Evolutionary conservation across 345 rosid species (phyloP), one percentile per base, ranked within the genome.

Genomic region (Tarenaya hassleriana): DNA sequence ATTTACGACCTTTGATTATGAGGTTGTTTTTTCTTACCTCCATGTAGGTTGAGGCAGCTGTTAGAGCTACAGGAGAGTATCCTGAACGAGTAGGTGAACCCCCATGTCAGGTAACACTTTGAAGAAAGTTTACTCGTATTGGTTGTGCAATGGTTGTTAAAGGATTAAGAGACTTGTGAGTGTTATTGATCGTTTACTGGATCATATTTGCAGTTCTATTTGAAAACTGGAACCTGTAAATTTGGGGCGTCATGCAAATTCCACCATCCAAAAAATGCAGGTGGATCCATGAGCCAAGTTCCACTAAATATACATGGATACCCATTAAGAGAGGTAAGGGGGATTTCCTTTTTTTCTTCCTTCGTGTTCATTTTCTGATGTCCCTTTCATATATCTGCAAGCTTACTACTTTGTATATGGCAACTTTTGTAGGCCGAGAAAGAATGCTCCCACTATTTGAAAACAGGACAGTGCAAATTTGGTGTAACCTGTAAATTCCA

Each of bases 211-310:
- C 84, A 90, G 95, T 83, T 79, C 68, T 90, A 78, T 63, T 66
- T 90, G 71, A 75, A 84, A 63, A 81, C 97, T 3, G 94, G 95
- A 66, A 75, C 81, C 29, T 90, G 95, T 67, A 90, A 83, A 77
- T 90, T 86, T 71, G 95, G 95, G 66, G 95, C 94, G 15, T 90
- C 97, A 11, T 90, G 97, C 78, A 90, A 90, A 77, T 90, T 80
- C 77, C 70, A 90, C 84, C 97, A 90, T 65, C 97, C 97, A 10
- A 90, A 82, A 75, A 83, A 75, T 44, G 82, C 76, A 61, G 83
- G 64, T 64, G 86, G 77, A 60, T 74, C 91, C 47, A 61, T 73
- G 64, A 73, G 67, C 69, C 77, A 84, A 20, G 79, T 79, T 67
- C 72, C 84, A 41, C 56, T 73, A 60, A 90, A 83, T 78, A 64